Base-by-base conservation (phyloP, 2,329 filamentous ascomycete genomes). In the Penicillium freii region DNA sequence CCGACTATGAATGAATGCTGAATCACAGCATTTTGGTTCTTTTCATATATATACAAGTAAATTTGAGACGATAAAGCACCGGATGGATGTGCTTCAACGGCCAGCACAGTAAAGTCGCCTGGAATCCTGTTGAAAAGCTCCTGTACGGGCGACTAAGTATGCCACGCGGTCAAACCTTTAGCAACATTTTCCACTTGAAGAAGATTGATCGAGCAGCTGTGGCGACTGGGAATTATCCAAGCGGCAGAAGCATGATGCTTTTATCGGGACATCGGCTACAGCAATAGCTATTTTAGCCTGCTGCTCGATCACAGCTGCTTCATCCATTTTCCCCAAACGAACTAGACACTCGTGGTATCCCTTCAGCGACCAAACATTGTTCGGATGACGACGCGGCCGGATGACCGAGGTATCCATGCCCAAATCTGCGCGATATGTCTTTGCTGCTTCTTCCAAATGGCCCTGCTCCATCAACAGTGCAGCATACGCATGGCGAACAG, bases 341-440 rank as follows among this genome's bases (percentile, higher is more conserved):
- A 79, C 59, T 43, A 91, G 66, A 66, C 88, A 89, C 73, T 91
- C 88, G 61, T 89, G 81, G 62, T 85, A 87, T 0, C 88, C 89
- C 60, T 89, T 86, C 50, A 91, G 70, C 1, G 87, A 81, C 88
- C 88, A 91, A 0, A 91, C 84, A 62, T 91, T 91, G 43, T 86
- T 86, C 1, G 83, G 86, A 70, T 91, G 88, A 52, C 83, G 82
- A 40, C 83, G 76, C 0, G 86, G 82, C 11, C 88, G 78, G 0
- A 87, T 84, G 0, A 90, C 69, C 0, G 79, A 80, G 13, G 78
- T 73, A 46, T 82, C 78, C 3, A 86, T 63, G 0, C 86, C 86
- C 5, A 89, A 71, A 62, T 89, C 86, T 0, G 82, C 84, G 7
- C 72, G 75, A 62, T 88, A 89, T 0, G 83, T 78, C 0, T 66